Conservation (phyloP, 768 basidiomycete species). For the Hygrophorus pudorinus region DNA sequence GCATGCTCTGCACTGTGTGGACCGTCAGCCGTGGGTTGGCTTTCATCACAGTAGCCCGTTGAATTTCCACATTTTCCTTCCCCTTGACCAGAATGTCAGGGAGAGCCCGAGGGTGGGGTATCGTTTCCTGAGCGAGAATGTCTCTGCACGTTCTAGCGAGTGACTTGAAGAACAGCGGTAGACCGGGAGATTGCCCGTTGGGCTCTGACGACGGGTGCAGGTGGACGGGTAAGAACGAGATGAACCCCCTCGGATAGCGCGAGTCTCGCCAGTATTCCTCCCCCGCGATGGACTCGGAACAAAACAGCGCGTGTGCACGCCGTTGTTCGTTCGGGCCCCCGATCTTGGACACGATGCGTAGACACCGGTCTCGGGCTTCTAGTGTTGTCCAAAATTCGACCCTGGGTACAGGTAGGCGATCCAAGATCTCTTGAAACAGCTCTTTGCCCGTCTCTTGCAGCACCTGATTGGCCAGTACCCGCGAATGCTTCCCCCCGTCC, state of each 20-base stretch:
- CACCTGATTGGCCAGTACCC: slow-evolving; percentile 63
- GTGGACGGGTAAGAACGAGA: slow-evolving; percentile 50
- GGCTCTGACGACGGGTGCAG: slow-evolving; percentile 29
- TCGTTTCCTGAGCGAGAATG: slow-evolving; percentile 40
- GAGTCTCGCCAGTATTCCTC: slow-evolving; percentile 54
- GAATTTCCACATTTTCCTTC: slow-evolving; percentile 28
- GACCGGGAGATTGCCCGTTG: not conserved
- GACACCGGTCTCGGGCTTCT: slow-evolving; percentile 64
- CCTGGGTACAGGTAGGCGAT: slow-evolving; percentile 12
- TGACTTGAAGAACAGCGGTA: slow-evolving; percentile 32
- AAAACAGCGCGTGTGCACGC: slow-evolving; percentile 55
- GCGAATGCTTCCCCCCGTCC: slow-evolving; percentile 43
- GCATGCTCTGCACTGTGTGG: slow-evolving; percentile 69
- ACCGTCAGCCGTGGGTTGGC: slow-evolving; percentile 54
- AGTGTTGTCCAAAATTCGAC: slow-evolving; percentile 74
- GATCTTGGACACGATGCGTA: slow-evolving; percentile 73
- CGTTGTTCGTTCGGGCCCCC: slow-evolving; percentile 61
- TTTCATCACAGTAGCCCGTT: slow-evolving; percentile 42
- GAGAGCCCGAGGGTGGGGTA: slow-evolving; percentile 24
- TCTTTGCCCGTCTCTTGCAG: slow-evolving; percentile 63
- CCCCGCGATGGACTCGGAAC: slow-evolving; percentile 15
- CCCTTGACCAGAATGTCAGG: slow-evolving; percentile 14
- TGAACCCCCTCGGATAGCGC: slow-evolving; percentile 40
- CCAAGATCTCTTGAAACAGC: slow-evolving; percentile 52
- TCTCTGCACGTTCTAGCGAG: slow-evolving; percentile 43